Conservation (phyloP, 345 rosid genomes). For the Lepidium africanum region DNA sequence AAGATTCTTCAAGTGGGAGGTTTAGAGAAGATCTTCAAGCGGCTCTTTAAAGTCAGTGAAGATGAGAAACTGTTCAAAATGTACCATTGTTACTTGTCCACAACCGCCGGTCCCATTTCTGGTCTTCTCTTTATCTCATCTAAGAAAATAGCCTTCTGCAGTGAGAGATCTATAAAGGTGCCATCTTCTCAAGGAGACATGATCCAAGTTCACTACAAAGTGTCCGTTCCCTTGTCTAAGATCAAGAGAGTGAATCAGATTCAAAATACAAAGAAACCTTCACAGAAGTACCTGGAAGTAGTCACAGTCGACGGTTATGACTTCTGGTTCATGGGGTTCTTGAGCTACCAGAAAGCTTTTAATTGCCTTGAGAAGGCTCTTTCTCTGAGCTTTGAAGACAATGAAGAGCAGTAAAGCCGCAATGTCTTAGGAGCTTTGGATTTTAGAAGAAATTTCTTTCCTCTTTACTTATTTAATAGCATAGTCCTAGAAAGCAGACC, state of each 20-base stretch:
- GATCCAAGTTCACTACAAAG: slow-evolving; percentile 39
- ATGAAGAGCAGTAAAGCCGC: slow-evolving; percentile 7
- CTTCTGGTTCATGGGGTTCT: slow-evolving; percentile 40
- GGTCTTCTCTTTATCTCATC: slow-evolving; percentile 45
- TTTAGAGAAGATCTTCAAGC: slow-evolving; percentile 28
- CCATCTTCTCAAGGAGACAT: slow-evolving; percentile 31
- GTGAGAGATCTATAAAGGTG: slow-evolving; percentile 30
- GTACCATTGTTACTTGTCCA: slow-evolving; percentile 44
- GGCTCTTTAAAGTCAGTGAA: slow-evolving; percentile 31
- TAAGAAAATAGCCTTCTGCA: slow-evolving; percentile 31
- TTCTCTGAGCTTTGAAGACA: slow-evolving; percentile 23
- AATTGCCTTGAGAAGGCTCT: slow-evolving; percentile 26
- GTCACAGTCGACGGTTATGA: slow-evolving; percentile 32
- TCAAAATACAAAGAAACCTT: slow-evolving; percentile 26
- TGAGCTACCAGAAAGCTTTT: slow-evolving; percentile 32
- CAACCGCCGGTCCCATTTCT: slow-evolving; percentile 44
- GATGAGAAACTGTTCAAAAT: slow-evolving; percentile 38
- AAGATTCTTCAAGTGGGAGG: slow-evolving; percentile 33
- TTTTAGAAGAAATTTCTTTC: background rate
- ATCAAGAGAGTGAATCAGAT: slow-evolving; percentile 26
- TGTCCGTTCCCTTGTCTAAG: slow-evolving; percentile 22
- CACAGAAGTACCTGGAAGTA: slow-evolving; percentile 28
- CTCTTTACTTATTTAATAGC: background rate
- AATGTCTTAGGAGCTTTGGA: background rate
- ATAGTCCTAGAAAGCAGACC: slow-evolving; percentile 11